Conservation (phyloP, 169 alveolate species). For the Eimeria tenella region DNA sequence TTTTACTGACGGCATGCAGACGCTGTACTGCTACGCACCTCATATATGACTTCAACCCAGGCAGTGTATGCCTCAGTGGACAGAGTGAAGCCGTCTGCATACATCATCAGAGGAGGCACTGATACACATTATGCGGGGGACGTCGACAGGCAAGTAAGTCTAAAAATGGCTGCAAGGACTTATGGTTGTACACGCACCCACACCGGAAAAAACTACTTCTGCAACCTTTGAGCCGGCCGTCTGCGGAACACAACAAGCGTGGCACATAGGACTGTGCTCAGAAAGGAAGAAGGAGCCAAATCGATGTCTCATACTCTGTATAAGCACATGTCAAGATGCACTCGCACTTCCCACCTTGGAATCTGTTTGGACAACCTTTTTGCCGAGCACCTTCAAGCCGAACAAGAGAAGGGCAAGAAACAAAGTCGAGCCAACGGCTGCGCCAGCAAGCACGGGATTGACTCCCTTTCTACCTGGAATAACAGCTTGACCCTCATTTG, state of each 20-base stretch:
- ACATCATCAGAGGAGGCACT: background rate
- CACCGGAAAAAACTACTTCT: background rate
- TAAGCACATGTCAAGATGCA: background rate
- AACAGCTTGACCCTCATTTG: background rate
- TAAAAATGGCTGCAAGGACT: background rate
- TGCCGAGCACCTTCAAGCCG: slow-evolving; percentile 24
- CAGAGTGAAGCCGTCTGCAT: slow-evolving; percentile 11
- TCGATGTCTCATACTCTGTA: background rate
- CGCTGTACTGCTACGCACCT: background rate
- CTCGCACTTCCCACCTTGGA: background rate
- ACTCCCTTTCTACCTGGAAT: background rate
- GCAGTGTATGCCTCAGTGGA: background rate
- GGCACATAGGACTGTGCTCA: background rate
- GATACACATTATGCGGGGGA: background rate
- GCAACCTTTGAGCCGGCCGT: background rate
- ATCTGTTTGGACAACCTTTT: background rate
- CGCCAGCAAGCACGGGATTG: background rate
- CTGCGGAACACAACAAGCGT: background rate
- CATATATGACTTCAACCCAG: background rate
- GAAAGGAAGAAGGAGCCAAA: background rate
- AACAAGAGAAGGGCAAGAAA: background rate
- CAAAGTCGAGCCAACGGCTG: background rate
- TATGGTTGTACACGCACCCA: background rate
- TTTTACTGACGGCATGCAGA: background rate
- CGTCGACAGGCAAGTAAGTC: too few species aligned